Evolutionary conservation across 108 stramenopile species (phyloP), one percentile per base, ranked within the genome.

Genomic region (Cylindrotheca fusiformis): DNA sequence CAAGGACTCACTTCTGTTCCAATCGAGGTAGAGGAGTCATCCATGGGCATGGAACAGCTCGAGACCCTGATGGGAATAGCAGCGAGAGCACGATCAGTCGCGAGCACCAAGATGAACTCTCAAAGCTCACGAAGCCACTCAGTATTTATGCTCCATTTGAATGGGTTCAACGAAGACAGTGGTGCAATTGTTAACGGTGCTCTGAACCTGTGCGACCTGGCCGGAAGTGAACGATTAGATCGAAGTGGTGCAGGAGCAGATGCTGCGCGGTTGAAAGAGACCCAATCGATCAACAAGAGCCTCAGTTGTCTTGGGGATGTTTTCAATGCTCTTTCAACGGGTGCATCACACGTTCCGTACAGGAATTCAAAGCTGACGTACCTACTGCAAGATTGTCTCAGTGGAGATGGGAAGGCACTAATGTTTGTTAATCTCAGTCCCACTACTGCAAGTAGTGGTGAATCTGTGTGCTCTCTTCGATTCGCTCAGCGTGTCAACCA

Each of bases 271-370:
- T 74, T 98, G 55, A 88, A 87, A 72, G 99, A 99, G 71, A 96
- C 99, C 1, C 95, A 96, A 74, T 84, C 91, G 14, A 99, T 99
- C 81, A 99, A 99, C 77, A 98, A 98, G 83, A 96, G 95, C 65
- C 74, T 98, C 22, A 96, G 95, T 68, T 97, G 94, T 54, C 83
- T 99, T 4, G 97, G 97, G 14, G 97, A 97, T 71, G 99, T 99
- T 8, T 99, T 99, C 81, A 81, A 84, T 55, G 87, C 97, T 19
- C 81, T 99, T 17, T 79, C 87, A 6, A 81, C 77, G 51, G 93
- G 96, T 55, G 77, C 95, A 4, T 68, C 81, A 19, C 99, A 99
- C 65, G 83, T 95, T 4, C 97, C 97, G 5, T 96, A 85, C 89
- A 63, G 97, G 48, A 97, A 98, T 75, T 93, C 91, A 29, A 97